Evolutionary conservation across 129 eudicot genomes (phyloP).

Genomic region (Helichrysum umbraculigerum): DNA sequence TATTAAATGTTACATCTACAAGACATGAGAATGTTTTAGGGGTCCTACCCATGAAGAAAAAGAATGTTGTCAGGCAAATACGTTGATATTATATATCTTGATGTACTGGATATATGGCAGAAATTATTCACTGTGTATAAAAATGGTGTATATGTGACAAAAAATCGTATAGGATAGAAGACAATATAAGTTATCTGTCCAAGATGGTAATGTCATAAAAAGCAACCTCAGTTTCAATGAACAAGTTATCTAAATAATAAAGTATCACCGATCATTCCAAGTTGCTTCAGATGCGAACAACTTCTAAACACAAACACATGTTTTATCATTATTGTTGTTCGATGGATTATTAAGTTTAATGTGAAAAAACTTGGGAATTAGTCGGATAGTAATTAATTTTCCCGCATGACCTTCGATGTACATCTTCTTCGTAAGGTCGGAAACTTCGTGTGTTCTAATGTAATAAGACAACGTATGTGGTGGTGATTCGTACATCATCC

Average conservation of each 20-base stretch:
- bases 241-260: not conserved
- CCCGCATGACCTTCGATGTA: too few species aligned
- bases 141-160: constrained; percentile 13
- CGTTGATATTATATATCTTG: not conserved
- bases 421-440: too few species aligned
- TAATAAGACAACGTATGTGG: too few species aligned
- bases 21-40: constrained; percentile 31
- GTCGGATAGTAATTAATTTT: too few species aligned
- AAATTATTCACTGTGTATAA: constrained; percentile 4
- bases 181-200: constrained; percentile 15
- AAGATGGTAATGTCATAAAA: not conserved
- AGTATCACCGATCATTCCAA: not conserved
- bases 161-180: constrained; percentile 11
- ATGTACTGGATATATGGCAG: constrained; percentile 13
- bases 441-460: too few species aligned
- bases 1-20: constrained; percentile 8
- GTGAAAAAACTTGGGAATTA: too few species aligned
- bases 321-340: too few species aligned
- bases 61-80: constrained; percentile 30
- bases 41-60: constrained; percentile 29
- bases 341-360: too few species aligned
- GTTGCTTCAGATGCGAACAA: not conserved
- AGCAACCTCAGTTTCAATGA: constrained; percentile 7
- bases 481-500: too few species aligned
- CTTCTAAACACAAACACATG: not conserved